Percentiles rank a stretch among this genome's conserved stretches.
These are phyloP conservation scores for Penicillium sp. DNA, from an alignment of 2,329 filamentous ascomycete genomes.

Conservation along the genomic window DNA sequence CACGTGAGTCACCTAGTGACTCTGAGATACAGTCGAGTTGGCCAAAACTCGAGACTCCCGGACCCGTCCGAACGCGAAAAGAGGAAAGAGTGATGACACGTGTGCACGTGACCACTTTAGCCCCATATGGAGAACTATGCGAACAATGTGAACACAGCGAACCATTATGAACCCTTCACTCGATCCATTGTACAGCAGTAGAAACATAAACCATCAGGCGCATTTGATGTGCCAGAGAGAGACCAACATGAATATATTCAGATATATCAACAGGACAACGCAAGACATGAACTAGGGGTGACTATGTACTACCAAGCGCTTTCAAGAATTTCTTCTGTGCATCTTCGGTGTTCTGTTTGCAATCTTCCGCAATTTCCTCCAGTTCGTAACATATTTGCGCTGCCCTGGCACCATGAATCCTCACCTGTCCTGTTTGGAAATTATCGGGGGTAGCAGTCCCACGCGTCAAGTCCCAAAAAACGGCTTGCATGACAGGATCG, in stretches of 20 bases:
- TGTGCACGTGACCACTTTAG: conserved; percentile 3
- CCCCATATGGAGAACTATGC: background rate
- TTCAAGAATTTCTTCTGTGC: background rate
- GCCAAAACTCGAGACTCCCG: background rate
- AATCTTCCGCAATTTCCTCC: background rate
- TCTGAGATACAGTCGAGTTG: background rate
- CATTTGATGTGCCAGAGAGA: conserved; percentile 6
- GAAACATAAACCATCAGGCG: conserved; percentile 7
- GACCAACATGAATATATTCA: too few species aligned
- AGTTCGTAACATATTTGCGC: background rate
- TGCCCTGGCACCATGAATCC: background rate
- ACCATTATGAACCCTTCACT: too few species aligned
- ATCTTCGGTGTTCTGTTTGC: background rate
- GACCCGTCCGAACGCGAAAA: conserved; percentile 1
- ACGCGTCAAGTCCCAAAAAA: background rate
- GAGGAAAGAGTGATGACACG: background rate
- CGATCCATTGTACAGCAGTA: conserved; percentile 5
- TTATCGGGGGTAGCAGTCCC: background rate
- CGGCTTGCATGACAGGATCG: background rate
- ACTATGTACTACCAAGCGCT: background rate
- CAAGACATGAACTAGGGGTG: too few species aligned
- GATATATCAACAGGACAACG: too few species aligned
- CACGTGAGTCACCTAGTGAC: background rate
- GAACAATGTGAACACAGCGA: too few species aligned
- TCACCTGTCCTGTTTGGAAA: background rate